Percentiles rank a stretch among this genome's conserved stretches.
Evolutionary conservation across 352 stramenopile genomes (phyloP).

Genomic region (Globisporangium paroecandrum): DNA sequence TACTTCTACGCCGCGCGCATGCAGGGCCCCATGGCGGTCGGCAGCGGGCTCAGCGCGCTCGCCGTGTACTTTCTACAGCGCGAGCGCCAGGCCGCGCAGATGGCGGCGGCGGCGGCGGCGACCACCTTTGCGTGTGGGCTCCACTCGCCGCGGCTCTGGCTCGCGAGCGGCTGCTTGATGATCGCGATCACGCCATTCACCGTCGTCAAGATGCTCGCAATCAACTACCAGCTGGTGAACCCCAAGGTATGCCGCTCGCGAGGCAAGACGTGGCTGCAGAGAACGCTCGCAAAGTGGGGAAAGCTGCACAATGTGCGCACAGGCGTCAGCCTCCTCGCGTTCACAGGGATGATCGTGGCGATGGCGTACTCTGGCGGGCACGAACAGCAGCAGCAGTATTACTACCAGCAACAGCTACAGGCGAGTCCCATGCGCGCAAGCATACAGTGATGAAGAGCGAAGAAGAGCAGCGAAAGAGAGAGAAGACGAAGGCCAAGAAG

Average conservation of each 20-base stretch:
- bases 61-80: constrained; percentile 43
- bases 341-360: constrained; percentile 34
- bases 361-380: constrained; percentile 16
- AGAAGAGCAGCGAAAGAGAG: not conserved
- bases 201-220: constrained; percentile 29
- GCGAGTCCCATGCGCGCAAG: not conserved
- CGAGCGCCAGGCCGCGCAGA: constrained; percentile 10
- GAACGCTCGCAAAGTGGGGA: constrained; percentile 30
- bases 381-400: not conserved
- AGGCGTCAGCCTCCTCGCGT: constrained; percentile 29
- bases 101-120: not conserved
- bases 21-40: constrained; percentile 52
- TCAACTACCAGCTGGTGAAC: constrained; percentile 31
- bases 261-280: constrained; percentile 27
- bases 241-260: constrained; percentile 17
- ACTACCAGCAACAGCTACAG: not conserved
- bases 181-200: constrained; percentile 38
- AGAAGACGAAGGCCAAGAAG: not conserved
- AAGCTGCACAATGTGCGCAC: constrained; percentile 34
- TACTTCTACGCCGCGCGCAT: constrained; percentile 72
- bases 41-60: constrained; percentile 49
- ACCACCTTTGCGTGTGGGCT: not conserved
- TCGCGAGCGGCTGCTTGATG: constrained; percentile 38
- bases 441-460: not conserved
- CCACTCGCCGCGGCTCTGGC: constrained; percentile 40